A percentile compares a stretch with the other conserved stretches of the same genome.
phyloP scores from a whole-genome alignment of 257 asterid species.

The Nicotiana sylvestris region DNA sequence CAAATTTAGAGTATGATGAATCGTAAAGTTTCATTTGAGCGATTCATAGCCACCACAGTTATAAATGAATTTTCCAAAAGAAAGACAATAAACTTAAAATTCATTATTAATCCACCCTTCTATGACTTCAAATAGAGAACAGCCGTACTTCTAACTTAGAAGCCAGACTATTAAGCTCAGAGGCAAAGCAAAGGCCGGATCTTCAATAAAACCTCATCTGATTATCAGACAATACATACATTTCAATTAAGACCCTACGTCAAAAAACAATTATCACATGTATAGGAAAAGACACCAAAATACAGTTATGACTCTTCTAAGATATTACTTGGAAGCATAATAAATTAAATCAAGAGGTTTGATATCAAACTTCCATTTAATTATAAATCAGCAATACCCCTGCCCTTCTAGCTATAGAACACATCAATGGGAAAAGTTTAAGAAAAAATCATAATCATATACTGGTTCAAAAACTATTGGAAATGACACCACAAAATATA shows the following conservation, averaged over 20 bases:
- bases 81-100: background rate
- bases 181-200: background rate
- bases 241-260: background rate
- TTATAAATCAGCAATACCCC: background rate
- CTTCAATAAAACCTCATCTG: background rate
- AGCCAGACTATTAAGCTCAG: background rate
- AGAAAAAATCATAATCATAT: background rate
- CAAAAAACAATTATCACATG: background rate
- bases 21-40: background rate
- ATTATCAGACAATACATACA: background rate
- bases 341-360: background rate
- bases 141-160: background rate
- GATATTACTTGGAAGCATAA: background rate
- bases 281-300: background rate
- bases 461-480: background rate
- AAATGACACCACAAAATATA: background rate
- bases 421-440: background rate
- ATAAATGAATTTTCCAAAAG: background rate
- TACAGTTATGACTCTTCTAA: background rate
- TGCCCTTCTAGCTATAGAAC: background rate
- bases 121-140: background rate
- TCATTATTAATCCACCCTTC: background rate
- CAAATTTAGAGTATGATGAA: background rate
- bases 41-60: background rate
- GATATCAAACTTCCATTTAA: background rate